Evolutionary conservation across 306 rosid species (phyloP), one percentile per base, ranked within the genome.

Genomic region (Quercus dentata): DNA sequence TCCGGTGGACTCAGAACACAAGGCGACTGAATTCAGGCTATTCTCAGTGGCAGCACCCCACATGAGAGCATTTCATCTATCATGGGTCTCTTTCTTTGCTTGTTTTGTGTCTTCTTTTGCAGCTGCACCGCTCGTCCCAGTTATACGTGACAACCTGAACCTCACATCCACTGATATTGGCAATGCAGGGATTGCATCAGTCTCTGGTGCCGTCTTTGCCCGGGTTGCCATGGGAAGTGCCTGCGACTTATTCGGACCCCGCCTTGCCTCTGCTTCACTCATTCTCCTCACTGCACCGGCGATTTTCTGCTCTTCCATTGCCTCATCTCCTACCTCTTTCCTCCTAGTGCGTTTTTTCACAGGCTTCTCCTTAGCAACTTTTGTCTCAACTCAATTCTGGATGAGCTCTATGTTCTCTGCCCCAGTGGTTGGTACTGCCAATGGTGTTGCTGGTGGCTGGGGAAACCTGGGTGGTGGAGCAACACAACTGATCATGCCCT

Each of bases 381-480:
- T 94, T 44, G 95, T 94, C 62, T 92, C 98, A n/a, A 92, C 97
- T 1, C 95, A 92, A 33, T 94, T 91, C 87, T 94, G 95, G 98
- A 94, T 92, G 98, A 94, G 95, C 86, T 92, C 98, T 12, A 92
- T 92, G 97, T 94, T 94, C 75, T 88, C 97, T 0, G 49, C 93
- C 3, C 86, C 85, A 1, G 90, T 92, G 0, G 97, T 94, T 35
- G 98, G 92, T 27, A 51, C 88, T 8, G 97, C 97, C 55, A 94
- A 91, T 23, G 97, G 97, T 0, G 64, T 94, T 7, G 69, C 97
- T 0, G 97, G 86, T 12, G 98, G 97, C 0, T 94, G 97, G 98
- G 97, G 98, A 0, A 94, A 94, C 88, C 82, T 94, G 2, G 97
- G 97, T 4, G 98, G 97, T 31, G 98, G 97, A 0, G 94, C 95